phyloP scores from a whole-genome alignment of 2,329 filamentous ascomycete genomes.

The Parastagonospora avenae region DNA sequence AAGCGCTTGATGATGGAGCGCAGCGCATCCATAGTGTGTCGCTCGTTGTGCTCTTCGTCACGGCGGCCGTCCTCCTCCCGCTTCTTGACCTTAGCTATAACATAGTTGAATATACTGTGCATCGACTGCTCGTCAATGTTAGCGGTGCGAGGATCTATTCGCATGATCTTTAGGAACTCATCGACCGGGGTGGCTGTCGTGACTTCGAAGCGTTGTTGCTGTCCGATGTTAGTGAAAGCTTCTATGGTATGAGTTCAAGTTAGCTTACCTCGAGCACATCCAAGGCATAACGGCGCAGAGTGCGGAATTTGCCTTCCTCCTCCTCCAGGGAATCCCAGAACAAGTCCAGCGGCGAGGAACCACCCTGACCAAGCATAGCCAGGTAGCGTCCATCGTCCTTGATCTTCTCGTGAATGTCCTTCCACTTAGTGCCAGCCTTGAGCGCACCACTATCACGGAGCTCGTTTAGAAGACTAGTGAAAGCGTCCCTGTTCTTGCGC shows the following conservation, averaged over 20 bases:
- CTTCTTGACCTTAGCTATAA: constrained; percentile 84
- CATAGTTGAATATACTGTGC: constrained; percentile 80
- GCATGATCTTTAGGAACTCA: constrained; percentile 83
- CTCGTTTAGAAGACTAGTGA: constrained; percentile 74
- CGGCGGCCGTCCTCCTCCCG: constrained; percentile 84
- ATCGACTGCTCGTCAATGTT: constrained; percentile 82
- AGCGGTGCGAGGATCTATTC: constrained; percentile 84
- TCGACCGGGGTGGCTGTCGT: constrained; percentile 84
- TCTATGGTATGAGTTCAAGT: neutral
- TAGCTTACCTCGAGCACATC: constrained; percentile 82
- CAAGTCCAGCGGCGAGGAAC: constrained; percentile 85
- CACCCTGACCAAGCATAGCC: constrained; percentile 80
- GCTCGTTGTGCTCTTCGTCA: constrained; percentile 81
- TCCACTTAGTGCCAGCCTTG: constrained; percentile 91
- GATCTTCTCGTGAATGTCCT: constrained; percentile 74
- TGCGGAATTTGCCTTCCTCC: constrained; percentile 84
- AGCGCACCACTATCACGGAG: constrained; percentile 78
- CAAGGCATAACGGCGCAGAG: constrained; percentile 79
- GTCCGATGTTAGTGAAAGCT: constrained; percentile 12
- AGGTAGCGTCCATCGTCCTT: constrained; percentile 82
- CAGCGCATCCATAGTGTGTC: constrained; percentile 81
- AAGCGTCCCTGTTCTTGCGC: constrained; percentile 84
- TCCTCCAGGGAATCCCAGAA: constrained; percentile 97
- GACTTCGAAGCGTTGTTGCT: constrained; percentile 93
- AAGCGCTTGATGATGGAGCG: constrained; percentile 87